phyloP scores from a whole-genome alignment of 2,329 filamentous ascomycete genomes.

The Lachnum nothofagi region DNA sequence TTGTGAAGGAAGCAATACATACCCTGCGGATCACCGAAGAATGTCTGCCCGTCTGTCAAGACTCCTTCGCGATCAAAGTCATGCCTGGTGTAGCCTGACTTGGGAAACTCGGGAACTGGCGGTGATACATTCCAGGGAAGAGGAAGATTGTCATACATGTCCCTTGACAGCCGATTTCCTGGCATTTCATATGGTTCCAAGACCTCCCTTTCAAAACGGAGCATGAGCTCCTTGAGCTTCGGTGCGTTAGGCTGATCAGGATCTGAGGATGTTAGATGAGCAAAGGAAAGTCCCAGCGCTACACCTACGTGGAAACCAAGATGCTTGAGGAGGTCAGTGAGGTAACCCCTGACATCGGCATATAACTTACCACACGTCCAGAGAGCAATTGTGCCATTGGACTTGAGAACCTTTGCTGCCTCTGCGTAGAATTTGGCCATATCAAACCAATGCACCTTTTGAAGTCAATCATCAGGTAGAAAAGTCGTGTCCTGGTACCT shows the following conservation, averaged over 20 bases:
- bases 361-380: slow-evolving; percentile 35
- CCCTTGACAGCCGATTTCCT: slow-evolving; percentile 36
- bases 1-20: not conserved
- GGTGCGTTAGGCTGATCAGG: slow-evolving; percentile 35
- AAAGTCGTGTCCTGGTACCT: not conserved
- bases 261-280: slow-evolving; percentile 20
- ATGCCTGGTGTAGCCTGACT: slow-evolving; percentile 32
- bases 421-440: slow-evolving; percentile 41
- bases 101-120: slow-evolving; percentile 30
- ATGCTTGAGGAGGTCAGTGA: slow-evolving; percentile 11
- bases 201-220: slow-evolving; percentile 34
- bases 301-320: slow-evolving; percentile 17
- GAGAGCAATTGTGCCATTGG: slow-evolving; percentile 45
- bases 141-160: slow-evolving; percentile 37
- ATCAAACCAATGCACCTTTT: slow-evolving; percentile 46
- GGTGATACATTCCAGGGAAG: slow-evolving; percentile 41
- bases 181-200: slow-evolving; percentile 35
- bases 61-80: slow-evolving; percentile 36
- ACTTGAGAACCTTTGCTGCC: slow-evolving; percentile 41
- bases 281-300: not conserved
- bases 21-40: slow-evolving; percentile 25
- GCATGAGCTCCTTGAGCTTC: slow-evolving; percentile 35
- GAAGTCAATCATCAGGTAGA: not conserved
- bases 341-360: not conserved
- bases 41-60: slow-evolving; percentile 24